These are phyloP conservation scores for Wickerhamomyces ciferrii DNA, from an alignment of 805 yeast genomes.

Conservation along the genomic window DNA sequence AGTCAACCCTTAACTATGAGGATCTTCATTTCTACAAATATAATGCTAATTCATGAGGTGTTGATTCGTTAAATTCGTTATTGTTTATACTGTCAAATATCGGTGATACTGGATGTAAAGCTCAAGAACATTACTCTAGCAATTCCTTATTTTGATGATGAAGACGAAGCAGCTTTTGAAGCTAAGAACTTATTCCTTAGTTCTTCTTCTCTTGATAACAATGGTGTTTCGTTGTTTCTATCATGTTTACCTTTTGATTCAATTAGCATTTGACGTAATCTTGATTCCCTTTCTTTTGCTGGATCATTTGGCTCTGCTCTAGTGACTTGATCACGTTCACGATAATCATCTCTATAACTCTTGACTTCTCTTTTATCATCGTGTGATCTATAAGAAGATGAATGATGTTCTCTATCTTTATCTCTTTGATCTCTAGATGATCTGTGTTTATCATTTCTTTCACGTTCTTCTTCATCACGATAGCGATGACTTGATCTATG, in stretches of 20 bases:
- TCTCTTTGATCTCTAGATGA: neutral
- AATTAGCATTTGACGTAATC: neutral
- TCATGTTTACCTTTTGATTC: neutral
- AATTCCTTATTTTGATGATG: neutral
- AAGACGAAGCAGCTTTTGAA: neutral
- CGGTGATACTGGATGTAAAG: neutral
- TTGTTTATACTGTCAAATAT: neutral
- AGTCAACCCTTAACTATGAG: too few relatives aligned
- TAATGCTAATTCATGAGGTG: neutral
- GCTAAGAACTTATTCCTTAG: neutral
- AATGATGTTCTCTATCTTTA: neutral
- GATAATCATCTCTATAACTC: neutral
- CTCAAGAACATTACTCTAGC: too few relatives aligned
- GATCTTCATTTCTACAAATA: neutral
- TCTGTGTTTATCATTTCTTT: neutral
- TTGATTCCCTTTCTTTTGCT: neutral
- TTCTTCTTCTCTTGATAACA: neutral
- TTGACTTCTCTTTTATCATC: neutral
- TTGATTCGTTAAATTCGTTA: neutral
- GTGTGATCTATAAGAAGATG: neutral
- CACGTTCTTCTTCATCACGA: constrained; percentile 3
- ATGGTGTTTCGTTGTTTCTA: neutral
- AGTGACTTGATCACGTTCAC: neutral
- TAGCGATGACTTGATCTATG: constrained; percentile 3
- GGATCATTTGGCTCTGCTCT: neutral